Conservation (phyloP, 805 yeast species). For the Candida hungchunana region DNA sequence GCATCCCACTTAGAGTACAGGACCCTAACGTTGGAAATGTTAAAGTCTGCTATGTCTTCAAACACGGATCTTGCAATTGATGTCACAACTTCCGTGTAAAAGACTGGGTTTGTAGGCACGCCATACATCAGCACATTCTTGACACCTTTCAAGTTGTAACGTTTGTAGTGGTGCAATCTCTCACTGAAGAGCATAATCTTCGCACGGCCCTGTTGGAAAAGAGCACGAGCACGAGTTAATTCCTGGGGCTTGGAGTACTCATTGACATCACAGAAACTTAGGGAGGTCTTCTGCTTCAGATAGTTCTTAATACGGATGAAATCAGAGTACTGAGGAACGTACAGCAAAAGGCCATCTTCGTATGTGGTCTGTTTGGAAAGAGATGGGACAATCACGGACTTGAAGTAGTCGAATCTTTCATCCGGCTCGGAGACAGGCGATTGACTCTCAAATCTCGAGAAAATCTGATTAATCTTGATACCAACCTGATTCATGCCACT, state of each 20-base stretch:
- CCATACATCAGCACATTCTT: constrained; percentile 78
- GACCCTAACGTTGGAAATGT: constrained; percentile 53
- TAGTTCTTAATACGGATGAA: constrained; percentile 74
- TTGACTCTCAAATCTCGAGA: constrained; percentile 60
- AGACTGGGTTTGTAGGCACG: constrained; percentile 78
- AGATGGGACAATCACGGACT: constrained; percentile 70
- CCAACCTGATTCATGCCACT: constrained; percentile 66
- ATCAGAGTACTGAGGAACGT: constrained; percentile 84
- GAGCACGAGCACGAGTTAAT: constrained; percentile 63
- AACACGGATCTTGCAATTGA: constrained; percentile 59
- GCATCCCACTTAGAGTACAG: constrained; percentile 80
- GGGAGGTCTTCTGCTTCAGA: constrained; percentile 48
- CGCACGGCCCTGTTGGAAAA: constrained; percentile 57
- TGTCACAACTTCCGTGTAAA: constrained; percentile 71
- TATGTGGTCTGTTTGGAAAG: constrained; percentile 51
- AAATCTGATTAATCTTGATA: constrained; percentile 60
- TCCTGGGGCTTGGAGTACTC: constrained; percentile 80
- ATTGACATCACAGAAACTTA: constrained; percentile 67
- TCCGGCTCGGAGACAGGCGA: constrained; percentile 69
- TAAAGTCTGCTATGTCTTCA: constrained; percentile 49
- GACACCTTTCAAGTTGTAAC: constrained; percentile 83
- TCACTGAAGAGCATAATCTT: constrained; percentile 87
- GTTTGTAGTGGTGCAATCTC: constrained; percentile 86
- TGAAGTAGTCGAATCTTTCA: constrained; percentile 75
- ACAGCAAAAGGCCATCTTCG: constrained; percentile 74